Evolutionary conservation across 768 basidiomycete species (phyloP).

Genomic region (Suillus weaverae): DNA sequence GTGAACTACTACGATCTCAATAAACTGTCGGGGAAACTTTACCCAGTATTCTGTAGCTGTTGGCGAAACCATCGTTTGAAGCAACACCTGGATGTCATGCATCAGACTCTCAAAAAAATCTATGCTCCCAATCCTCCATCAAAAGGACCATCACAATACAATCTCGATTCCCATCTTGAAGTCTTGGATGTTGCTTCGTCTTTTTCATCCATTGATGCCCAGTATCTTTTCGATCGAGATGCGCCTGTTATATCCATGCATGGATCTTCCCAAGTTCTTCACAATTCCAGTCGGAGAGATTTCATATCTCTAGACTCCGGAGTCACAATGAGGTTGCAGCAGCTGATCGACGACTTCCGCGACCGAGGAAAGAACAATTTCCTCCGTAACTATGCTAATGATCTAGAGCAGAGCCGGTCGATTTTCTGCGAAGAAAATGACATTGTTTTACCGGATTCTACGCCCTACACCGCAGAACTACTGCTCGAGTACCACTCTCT

Average conservation of each 20-base stretch:
- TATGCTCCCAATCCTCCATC: neutral
- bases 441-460: neutral
- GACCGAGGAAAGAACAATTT: slow-evolving; percentile 10
- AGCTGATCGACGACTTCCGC: slow-evolving; percentile 9
- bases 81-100: slow-evolving; percentile 15
- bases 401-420: slow-evolving; percentile 14
- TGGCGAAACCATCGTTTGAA: slow-evolving; percentile 19
- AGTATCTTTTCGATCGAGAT: slow-evolving; percentile 9
- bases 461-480: neutral
- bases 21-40: neutral
- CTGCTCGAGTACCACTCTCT: slow-evolving; percentile 14
- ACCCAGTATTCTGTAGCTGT: slow-evolving; percentile 14
- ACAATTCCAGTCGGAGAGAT: neutral
- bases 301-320: neutral
- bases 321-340: slow-evolving; percentile 1
- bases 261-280: neutral
- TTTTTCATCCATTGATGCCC: neutral
- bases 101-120: slow-evolving; percentile 9
- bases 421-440: slow-evolving; percentile 8
- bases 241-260: neutral
- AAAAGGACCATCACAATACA: slow-evolving; percentile 1
- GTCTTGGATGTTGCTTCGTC: neutral
- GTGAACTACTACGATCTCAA: slow-evolving; percentile 7
- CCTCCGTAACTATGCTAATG: slow-evolving; percentile 15
- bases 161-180: neutral